Evolutionary conservation across 208 protist genomes (phyloP).

Genomic region (Trypanosoma vivax): DNA sequence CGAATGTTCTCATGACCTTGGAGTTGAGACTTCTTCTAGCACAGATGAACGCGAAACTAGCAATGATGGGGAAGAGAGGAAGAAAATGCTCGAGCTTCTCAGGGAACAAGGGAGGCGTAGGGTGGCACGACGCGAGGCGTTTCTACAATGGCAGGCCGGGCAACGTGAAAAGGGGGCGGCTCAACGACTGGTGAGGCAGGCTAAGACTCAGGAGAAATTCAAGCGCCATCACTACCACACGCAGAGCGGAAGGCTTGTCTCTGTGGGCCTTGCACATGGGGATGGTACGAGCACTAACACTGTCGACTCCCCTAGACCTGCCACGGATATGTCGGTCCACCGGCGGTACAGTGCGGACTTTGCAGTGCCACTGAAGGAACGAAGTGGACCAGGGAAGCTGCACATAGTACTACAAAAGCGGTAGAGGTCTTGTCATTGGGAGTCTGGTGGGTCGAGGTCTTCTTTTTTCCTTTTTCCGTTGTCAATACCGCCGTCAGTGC

Average conservation of each 20-base stretch:
- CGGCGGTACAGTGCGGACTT: slow-evolving; percentile 1
- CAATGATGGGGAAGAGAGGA: slow-evolving; percentile 15
- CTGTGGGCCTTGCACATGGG: slow-evolving; percentile 17
- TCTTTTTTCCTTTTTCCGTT: no score
- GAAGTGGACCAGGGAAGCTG: background rate
- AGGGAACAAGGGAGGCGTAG: slow-evolving; percentile 48
- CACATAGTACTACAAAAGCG: slow-evolving; percentile 9
- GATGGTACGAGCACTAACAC: background rate
- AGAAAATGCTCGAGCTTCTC: slow-evolving; percentile 40
- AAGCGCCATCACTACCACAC: slow-evolving; percentile 74
- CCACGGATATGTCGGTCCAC: background rate
- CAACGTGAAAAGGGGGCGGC: slow-evolving; percentile 84
- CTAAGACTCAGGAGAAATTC: slow-evolving; percentile 62
- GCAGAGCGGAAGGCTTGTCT: slow-evolving; percentile 43
- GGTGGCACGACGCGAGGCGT: slow-evolving; percentile 63
- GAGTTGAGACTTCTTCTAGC: background rate
- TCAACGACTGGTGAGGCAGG: slow-evolving; percentile 56
- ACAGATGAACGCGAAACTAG: background rate
- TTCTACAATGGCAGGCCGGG: slow-evolving; percentile 74
- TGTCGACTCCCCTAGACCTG: background rate
- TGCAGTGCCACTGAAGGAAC: background rate
- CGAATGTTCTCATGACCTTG: background rate
- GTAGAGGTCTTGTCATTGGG: background rate
- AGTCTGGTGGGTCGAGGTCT: background rate
- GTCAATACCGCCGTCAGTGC: no score